A percentile compares a stretch with the other conserved stretches of the same genome.
phyloP scores from a whole-genome alignment of 2,329 filamentous ascomycete genomes.

The Daldinia eschscholtzii region DNA sequence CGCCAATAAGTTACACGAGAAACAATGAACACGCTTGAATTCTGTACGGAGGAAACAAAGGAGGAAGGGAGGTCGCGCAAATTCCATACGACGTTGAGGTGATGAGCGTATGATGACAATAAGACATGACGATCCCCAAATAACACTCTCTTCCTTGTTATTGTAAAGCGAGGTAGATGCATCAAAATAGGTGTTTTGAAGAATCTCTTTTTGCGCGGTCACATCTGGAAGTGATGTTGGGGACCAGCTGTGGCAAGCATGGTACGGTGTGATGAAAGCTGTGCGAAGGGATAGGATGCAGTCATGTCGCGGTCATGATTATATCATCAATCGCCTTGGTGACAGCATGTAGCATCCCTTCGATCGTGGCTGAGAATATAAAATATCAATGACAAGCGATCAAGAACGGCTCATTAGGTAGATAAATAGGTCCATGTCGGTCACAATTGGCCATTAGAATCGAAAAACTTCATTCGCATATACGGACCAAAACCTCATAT shows the following conservation, averaged over 20 bases:
- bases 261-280: not conserved
- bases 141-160: not conserved
- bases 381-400: not conserved
- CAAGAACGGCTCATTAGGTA: not conserved
- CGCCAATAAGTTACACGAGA: not conserved
- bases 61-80: not conserved
- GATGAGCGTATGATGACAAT: not conserved
- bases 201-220: not conserved
- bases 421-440: not conserved
- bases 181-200: not conserved
- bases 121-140: not conserved
- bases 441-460: not conserved
- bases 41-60: not conserved
- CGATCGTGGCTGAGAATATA: not conserved
- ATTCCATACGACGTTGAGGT: not conserved
- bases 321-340: conserved; percentile 13
- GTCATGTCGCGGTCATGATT: conserved; percentile 23
- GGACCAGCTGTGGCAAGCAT: not conserved
- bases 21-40: not conserved
- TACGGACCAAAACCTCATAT: not conserved
- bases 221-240: conserved; percentile 12
- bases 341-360: not conserved
- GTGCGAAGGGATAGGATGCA: not conserved
- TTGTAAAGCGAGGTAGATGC: not conserved
- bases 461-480: not conserved